phyloP scores from a whole-genome alignment of 768 basidiomycete genomes.

The Lactarius vividus region DNA sequence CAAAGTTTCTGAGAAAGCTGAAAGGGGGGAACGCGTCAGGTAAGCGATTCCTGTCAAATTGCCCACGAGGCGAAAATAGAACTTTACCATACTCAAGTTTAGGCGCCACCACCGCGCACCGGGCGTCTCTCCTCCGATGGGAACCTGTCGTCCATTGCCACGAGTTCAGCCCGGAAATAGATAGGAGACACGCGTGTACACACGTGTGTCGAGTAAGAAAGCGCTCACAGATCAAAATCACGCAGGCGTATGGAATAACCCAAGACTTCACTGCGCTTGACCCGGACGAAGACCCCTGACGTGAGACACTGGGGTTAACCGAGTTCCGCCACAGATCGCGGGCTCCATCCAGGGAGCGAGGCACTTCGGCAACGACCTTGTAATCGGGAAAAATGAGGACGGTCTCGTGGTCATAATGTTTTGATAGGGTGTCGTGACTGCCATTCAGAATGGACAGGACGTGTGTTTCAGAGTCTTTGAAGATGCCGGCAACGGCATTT shows the following conservation, averaged over 20 bases:
- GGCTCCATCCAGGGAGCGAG: conserved; percentile 61
- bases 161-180: conserved; percentile 3
- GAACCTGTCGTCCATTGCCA: conserved; percentile 55
- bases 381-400: conserved; percentile 93
- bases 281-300: conserved; percentile 43
- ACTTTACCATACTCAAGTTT: conserved; percentile 70
- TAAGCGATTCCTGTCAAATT: conserved; percentile 21
- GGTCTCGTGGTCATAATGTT: conserved; percentile 61
- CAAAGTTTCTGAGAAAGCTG: conserved; percentile 63
- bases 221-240: conserved; percentile 83
- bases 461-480: conserved; percentile 51
- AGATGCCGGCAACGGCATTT: conserved; percentile 49
- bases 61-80: conserved; percentile 6
- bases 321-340: conserved; percentile 62
- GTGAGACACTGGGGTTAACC: conserved; percentile 57
- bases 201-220: background rate
- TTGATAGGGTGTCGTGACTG: conserved; percentile 71
- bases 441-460: conserved; percentile 78
- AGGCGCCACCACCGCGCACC: conserved; percentile 85
- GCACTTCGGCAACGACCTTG: conserved; percentile 74
- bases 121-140: conserved; percentile 89
- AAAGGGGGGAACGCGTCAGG: conserved; percentile 10
- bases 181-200: background rate
- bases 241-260: conserved; percentile 85
- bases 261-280: conserved; percentile 60